Base-by-base conservation (phyloP, 805 yeast species). In the Zygoascus bituminiphila region DNA sequence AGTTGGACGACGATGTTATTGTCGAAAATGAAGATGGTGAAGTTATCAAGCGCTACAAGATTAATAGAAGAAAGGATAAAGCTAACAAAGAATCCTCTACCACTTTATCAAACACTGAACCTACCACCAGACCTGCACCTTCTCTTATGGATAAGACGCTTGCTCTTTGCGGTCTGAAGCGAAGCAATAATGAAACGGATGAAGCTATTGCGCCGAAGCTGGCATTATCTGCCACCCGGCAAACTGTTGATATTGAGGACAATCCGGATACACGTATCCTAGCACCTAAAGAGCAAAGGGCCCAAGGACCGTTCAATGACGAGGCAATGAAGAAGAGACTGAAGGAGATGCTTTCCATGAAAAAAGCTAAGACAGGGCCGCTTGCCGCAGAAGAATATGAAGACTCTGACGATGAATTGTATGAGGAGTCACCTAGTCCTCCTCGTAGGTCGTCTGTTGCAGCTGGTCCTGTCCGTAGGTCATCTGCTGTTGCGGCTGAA, bases 21-120 rank as follows among this genome's bases (percentile, higher is more conserved):
- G 82, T 93, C 49, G 98, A 91, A 64, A 85, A 88, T 59, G 86
- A 78, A 41, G 95, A 89, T 10, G 98, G 98, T 54, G 98, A 91
- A 57, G 78, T 93, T 48, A 71, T 93, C 42, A 79, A 96, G 60
- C 74, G 95, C 46, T 91, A 88, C 66, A 76, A 71, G 57, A 81
- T 89, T 46, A 85, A 82, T 57, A 75, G 78, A 2, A 87, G 81
- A 55, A 24, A 44, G 35, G 15, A 20, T 2, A 54, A 53, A 12
- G 14, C 15, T 39, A 25, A 25, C 12, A 9, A 36, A 36, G 39
- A 36, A 36, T 10, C 3, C 20, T 40, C 46, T 45, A 45, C 45
- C 1, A 48, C 49, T 23, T 49, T 33, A 9, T 17, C 23, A 12
- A 29, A 10, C 8, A 35, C 17, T n/a, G 41, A 21, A 6, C 9